These are phyloP conservation scores for Nectriaceae sp. DNA, from an alignment of 2,329 filamentous ascomycete species.

Conservation along the genomic window DNA sequence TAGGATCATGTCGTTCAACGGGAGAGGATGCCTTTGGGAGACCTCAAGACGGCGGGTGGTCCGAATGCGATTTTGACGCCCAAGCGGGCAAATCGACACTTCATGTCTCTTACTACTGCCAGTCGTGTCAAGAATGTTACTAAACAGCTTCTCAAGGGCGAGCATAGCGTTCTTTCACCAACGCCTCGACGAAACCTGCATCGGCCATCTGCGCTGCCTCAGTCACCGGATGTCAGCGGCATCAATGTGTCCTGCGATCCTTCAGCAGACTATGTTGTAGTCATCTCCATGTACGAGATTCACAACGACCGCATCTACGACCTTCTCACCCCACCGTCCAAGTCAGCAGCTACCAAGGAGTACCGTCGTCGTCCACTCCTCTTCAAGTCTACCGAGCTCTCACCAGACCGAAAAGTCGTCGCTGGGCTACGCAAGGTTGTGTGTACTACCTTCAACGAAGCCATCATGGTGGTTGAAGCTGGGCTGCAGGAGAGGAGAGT, in stretches of 20 bases:
- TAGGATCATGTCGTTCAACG: slow-evolving; percentile 31
- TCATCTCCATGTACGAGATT: slow-evolving; percentile 98
- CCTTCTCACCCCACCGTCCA: slow-evolving; percentile 68
- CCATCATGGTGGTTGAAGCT: slow-evolving; percentile 85
- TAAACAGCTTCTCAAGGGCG: slow-evolving; percentile 53
- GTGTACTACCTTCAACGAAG: slow-evolving; percentile 79
- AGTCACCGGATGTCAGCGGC: slow-evolving; percentile 72
- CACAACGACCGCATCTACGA: slow-evolving; percentile 99
- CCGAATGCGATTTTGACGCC: slow-evolving; percentile 27
- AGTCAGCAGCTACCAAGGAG: slow-evolving; percentile 66
- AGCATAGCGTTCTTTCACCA: slow-evolving; percentile 47
- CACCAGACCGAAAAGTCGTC: slow-evolving; percentile 90
- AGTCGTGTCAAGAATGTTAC: slow-evolving; percentile 46
- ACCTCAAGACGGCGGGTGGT: slow-evolving; percentile 30
- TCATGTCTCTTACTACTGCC: slow-evolving; percentile 49
- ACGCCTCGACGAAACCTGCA: slow-evolving; percentile 65
- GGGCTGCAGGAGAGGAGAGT: slow-evolving; percentile 85
- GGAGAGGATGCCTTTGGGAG: slow-evolving; percentile 15
- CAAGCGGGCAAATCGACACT: slow-evolving; percentile 36
- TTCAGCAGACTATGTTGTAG: slow-evolving; percentile 78
- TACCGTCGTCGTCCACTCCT: slow-evolving; percentile 76
- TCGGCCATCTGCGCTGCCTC: slow-evolving; percentile 70
- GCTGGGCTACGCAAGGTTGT: slow-evolving; percentile 89
- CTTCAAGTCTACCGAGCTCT: slow-evolving; percentile 89
- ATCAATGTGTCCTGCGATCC: slow-evolving; percentile 61